These are phyloP conservation scores for Plantago elongata DNA, from an alignment of 257 asterid species.

Conservation along the genomic window DNA sequence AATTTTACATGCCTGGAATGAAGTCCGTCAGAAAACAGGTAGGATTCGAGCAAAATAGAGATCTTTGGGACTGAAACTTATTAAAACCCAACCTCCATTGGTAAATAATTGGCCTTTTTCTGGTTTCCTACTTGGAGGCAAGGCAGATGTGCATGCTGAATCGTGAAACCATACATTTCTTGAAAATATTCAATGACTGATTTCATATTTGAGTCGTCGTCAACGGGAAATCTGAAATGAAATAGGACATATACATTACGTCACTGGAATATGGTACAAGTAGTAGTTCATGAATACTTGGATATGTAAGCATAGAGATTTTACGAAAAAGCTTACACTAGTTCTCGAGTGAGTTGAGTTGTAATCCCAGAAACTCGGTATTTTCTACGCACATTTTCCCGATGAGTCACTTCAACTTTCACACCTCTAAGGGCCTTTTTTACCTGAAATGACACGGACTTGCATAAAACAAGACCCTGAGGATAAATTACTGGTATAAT, in stretches of 20 bases:
- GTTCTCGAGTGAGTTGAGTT: slow-evolving; percentile 87
- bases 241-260: not conserved
- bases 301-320: not conserved
- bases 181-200: slow-evolving; percentile 93
- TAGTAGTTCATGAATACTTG: not conserved
- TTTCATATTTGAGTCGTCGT: slow-evolving; percentile 80
- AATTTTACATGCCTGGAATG: slow-evolving; percentile 84
- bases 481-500: not conserved
- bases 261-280: not conserved
- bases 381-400: slow-evolving; percentile 87
- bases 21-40: slow-evolving; percentile 15
- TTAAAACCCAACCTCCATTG: slow-evolving; percentile 72
- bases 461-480: not conserved
- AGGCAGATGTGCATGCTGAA: slow-evolving; percentile 90
- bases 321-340: slow-evolving; percentile 57
- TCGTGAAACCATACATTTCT: slow-evolving; percentile 90
- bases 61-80: not conserved
- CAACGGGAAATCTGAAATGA: slow-evolving; percentile 83
- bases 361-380: slow-evolving; percentile 94
- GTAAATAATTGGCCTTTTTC: slow-evolving; percentile 95
- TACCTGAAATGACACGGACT: slow-evolving; percentile 44
- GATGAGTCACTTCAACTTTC: slow-evolving; percentile 97
- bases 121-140: slow-evolving; percentile 99
- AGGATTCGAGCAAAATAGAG: not conserved
- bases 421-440: slow-evolving; percentile 97